A percentile compares a stretch with the other conserved stretches of the same genome.
Evolutionary conservation across 1,284 basidiomycete genomes (phyloP).

Genomic region (Ganoderma sinense): DNA sequence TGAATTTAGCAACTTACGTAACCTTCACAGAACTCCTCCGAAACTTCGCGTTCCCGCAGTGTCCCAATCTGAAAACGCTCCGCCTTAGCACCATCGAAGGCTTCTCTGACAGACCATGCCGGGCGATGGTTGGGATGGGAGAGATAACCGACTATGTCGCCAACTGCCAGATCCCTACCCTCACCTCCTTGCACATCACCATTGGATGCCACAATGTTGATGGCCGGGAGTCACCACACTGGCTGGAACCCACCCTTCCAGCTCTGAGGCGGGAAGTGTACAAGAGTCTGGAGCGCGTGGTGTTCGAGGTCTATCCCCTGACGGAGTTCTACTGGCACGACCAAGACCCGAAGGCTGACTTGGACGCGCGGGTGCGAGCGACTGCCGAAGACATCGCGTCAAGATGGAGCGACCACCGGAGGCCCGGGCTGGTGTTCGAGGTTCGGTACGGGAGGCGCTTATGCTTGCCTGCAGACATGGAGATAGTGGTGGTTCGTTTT

Average conservation of each 20-base stretch:
- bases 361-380: background rate
- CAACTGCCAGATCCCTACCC: background rate
- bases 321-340: conserved; percentile 5
- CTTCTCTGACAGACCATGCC: background rate
- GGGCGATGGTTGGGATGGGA: background rate
- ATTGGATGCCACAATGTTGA: background rate
- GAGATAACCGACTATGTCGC: background rate
- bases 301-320: conserved; percentile 1
- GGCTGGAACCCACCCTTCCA: background rate
- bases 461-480: background rate
- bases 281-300: background rate
- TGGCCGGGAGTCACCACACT: background rate
- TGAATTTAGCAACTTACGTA: background rate
- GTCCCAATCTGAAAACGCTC: background rate
- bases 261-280: background rate
- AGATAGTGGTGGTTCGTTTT: background rate
- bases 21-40: background rate
- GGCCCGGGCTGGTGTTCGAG: background rate
- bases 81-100: conserved; percentile 2
- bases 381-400: background rate
- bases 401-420: background rate
- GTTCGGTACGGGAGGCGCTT: background rate
- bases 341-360: background rate
- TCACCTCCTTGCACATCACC: background rate
- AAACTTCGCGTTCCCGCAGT: background rate